Percentiles rank a stretch among this genome's conserved stretches.
phyloP scores from a whole-genome alignment of 2,329 filamentous ascomycete species.

The Pseudodiploospora longispora region DNA sequence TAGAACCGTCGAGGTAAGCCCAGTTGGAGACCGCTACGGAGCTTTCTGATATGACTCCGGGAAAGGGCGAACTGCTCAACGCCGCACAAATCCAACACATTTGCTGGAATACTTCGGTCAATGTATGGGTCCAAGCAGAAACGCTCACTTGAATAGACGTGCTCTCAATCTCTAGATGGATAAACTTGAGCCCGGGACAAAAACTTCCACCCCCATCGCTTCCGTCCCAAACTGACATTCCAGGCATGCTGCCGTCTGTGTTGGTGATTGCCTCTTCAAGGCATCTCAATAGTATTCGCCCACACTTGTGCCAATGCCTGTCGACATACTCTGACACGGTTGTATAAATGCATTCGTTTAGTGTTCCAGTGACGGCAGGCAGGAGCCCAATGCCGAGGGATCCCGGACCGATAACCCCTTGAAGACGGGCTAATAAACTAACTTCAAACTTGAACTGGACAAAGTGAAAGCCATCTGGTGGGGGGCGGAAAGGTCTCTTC shows the following conservation, averaged over 20 bases:
- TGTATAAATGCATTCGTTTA: constrained; percentile 23
- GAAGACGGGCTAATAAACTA: constrained; percentile 21
- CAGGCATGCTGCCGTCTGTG: constrained; percentile 20
- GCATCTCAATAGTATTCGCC: constrained; percentile 20
- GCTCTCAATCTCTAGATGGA: constrained; percentile 28
- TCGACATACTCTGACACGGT: constrained; percentile 25
- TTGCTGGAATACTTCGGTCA: constrained; percentile 28
- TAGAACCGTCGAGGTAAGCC: constrained; percentile 22
- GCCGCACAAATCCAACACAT: constrained; percentile 30
- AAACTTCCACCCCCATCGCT: constrained; percentile 16
- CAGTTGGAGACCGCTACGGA: constrained; percentile 23
- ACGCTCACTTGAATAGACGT: constrained; percentile 23
- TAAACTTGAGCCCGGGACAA: constrained; percentile 23
- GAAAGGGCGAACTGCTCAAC: constrained; percentile 27
- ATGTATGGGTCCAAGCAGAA: constrained; percentile 25
- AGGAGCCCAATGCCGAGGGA: constrained; percentile 20
- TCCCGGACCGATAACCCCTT: constrained; percentile 21
- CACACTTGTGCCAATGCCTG: constrained; percentile 25
- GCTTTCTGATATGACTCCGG: constrained; percentile 21
- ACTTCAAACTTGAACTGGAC: constrained; percentile 29
- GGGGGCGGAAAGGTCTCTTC: constrained; percentile 22
- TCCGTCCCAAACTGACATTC: constrained; percentile 30
- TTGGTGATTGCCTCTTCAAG: constrained; percentile 23
- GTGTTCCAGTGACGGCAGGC: constrained; percentile 26
- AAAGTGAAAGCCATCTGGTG: constrained; percentile 25